These are phyloP conservation scores for Apiotrichum gracile DNA, from an alignment of 1,284 basidiomycete species.

Conservation along the genomic window DNA sequence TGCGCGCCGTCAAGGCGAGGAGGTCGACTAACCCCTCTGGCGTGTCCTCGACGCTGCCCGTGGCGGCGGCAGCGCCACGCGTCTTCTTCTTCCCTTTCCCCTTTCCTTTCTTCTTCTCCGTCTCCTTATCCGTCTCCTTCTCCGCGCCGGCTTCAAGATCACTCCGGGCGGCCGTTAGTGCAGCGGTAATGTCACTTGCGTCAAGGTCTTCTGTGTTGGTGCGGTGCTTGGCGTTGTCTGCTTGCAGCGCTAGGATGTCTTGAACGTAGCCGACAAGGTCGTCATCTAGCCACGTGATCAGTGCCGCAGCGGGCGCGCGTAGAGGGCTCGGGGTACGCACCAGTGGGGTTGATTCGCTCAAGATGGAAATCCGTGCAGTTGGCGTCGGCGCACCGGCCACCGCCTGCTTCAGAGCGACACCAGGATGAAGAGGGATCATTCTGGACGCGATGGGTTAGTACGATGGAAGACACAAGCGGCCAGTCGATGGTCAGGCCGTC, in stretches of 20 bases:
- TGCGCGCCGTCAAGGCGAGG: background rate
- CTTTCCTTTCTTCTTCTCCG: background rate
- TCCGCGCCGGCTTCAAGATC: slow-evolving; percentile 3
- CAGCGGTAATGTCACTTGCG: background rate
- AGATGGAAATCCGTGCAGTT: slow-evolving; percentile 33
- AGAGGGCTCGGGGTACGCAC: slow-evolving; percentile 16
- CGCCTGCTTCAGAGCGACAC: slow-evolving; percentile 33
- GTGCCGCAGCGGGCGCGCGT: background rate
- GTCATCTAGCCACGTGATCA: slow-evolving; percentile 22
- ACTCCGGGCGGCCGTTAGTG: slow-evolving; percentile 6
- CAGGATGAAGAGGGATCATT: slow-evolving; percentile 21
- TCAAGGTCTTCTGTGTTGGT: background rate
- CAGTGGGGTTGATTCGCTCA: slow-evolving; percentile 22
- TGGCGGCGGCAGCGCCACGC: background rate
- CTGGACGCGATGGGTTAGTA: slow-evolving; percentile 35
- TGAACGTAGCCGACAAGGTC: slow-evolving; percentile 31
- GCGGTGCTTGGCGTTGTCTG: background rate
- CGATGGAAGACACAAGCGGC: slow-evolving; percentile 24
- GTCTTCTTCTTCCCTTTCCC: background rate
- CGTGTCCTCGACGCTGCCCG: background rate
- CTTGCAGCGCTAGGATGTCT: slow-evolving; percentile 3
- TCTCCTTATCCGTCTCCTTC: no score
- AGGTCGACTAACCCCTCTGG: background rate
- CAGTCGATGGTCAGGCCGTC: slow-evolving; percentile 17
- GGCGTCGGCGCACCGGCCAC: slow-evolving; percentile 36